Evolutionary conservation across 78 protist species (phyloP), one percentile per base, ranked within the genome.

Genomic region (Dictyostelium intermedium): DNA sequence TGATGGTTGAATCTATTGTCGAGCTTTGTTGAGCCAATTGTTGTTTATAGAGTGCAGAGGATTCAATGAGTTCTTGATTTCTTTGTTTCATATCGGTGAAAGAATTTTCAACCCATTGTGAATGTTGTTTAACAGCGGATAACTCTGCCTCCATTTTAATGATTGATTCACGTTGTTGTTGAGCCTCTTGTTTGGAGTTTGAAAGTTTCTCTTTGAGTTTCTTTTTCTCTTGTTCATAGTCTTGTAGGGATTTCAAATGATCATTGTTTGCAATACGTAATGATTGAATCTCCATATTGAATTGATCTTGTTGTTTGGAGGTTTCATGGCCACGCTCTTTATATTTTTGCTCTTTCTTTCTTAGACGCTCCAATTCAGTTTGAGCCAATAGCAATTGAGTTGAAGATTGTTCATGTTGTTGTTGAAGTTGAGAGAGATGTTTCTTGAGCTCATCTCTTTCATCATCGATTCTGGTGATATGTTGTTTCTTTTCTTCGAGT

Each of bases 131-230:
- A n/a, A 43, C 18, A 2, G 73, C 47, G 25, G 85, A 11, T n/a
- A 80, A 23, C 14, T 89, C 94, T 20, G 94, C 73, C n/a, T 89
- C 94, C 39, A 81, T 23, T 66, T 89, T 89, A 13, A 89, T 56
- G 35, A n/a, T 20, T 30, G 34, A 23, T 50, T 89, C 82, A 16
- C 78, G 16, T 8, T 20, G 32, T 18, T 18, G 32, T 35, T 69
- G 81, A 16, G 32, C 61, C 10, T 73, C 74, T 76, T 34, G 76
- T 70, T 89, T 89, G 35, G 23, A 63, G 11, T 23, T 14, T 0
- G 56, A 25, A 27, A 66, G 47, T 43, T 89, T 89, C 4, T 89
- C 94, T 16, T 63, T 78, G 13, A 80, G 82, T n/a, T 80, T 89
- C 87, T 78, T 89, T 32, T 47, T 60, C 23, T 80, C 82, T 10